A percentile compares a stretch with the other conserved stretches of the same genome.
These are phyloP conservation scores for Exophiala alcalophila DNA, from an alignment of 2,329 filamentous ascomycete genomes.

Conservation along the genomic window DNA sequence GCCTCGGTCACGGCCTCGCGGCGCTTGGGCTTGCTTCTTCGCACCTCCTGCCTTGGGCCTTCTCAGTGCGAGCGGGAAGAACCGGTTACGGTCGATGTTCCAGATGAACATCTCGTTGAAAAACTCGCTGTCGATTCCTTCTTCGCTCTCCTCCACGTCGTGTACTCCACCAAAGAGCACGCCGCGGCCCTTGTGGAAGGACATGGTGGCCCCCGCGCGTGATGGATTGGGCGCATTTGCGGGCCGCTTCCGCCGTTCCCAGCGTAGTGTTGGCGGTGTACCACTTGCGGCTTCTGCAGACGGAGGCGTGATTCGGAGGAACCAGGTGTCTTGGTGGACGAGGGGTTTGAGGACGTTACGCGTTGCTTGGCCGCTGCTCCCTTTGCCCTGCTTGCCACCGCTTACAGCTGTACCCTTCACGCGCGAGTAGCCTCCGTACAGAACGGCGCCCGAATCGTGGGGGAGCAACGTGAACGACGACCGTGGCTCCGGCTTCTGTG, in stretches of 20 bases:
- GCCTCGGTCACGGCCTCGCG: slow-evolving; percentile 62
- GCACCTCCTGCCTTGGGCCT: slow-evolving; percentile 68
- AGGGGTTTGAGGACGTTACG: slow-evolving; percentile 78
- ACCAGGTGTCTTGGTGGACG: slow-evolving; percentile 94
- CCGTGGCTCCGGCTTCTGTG: slow-evolving; percentile 82
- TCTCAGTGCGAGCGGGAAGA: slow-evolving; percentile 77
- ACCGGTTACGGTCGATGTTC: slow-evolving; percentile 93
- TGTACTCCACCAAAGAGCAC: slow-evolving; percentile 94
- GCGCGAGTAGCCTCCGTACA: slow-evolving; percentile 91
- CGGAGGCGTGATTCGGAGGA: slow-evolving; percentile 75
- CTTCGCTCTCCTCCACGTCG: slow-evolving; percentile 85
- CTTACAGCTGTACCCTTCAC: slow-evolving; percentile 66
- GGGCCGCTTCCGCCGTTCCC: slow-evolving; percentile 91
- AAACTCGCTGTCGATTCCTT: slow-evolving; percentile 95
- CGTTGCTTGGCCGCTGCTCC: slow-evolving; percentile 55
- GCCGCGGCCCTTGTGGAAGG: slow-evolving; percentile 86
- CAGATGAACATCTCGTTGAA: slow-evolving; percentile 90
- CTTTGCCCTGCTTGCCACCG: slow-evolving; percentile 58
- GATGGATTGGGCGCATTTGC: slow-evolving; percentile 81
- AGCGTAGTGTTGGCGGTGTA: slow-evolving; percentile 70
- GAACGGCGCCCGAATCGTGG: slow-evolving; percentile 81
- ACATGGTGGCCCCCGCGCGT: slow-evolving; percentile 88
- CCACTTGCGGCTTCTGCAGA: slow-evolving; percentile 62
- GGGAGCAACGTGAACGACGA: slow-evolving; percentile 91
- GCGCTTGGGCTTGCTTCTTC: slow-evolving; percentile 45